phyloP scores from a whole-genome alignment of 2,329 filamentous ascomycete genomes.

The Aspergillus sp. region DNA sequence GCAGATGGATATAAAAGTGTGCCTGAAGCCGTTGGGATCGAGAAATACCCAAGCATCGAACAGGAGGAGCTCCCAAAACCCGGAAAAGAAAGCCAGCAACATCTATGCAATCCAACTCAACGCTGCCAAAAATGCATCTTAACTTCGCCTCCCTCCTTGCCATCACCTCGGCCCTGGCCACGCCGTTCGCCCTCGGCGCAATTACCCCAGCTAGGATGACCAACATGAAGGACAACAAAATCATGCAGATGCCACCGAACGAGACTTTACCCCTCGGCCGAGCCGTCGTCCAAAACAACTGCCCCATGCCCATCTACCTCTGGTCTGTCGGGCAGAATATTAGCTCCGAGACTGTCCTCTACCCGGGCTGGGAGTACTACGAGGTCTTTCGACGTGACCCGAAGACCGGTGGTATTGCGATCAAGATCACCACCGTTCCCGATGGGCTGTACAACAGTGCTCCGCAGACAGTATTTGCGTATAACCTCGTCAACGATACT shows the following conservation, averaged over 20 bases:
- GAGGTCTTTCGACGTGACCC: conserved; percentile 37
- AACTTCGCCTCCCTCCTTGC: conserved; percentile 3
- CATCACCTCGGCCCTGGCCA: conserved; percentile 3
- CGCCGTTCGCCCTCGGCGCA: background rate
- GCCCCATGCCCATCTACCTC: conserved; percentile 33
- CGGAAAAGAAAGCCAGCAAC: background rate
- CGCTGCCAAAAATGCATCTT: conserved; percentile 7
- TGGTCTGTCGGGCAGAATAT: conserved; percentile 38
- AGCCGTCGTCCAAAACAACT: conserved; percentile 38
- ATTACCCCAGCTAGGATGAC: background rate
- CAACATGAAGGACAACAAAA: background rate
- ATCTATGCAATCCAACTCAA: background rate
- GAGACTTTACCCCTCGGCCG: conserved; percentile 24
- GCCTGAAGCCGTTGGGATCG: background rate
- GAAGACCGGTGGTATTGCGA: conserved; percentile 39
- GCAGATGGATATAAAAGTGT: background rate
- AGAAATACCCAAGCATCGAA: background rate
- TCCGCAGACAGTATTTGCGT: conserved; percentile 44
- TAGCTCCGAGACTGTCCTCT: conserved; percentile 24
- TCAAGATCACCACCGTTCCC: conserved; percentile 40
- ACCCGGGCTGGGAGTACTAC: conserved; percentile 27
- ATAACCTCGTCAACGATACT: conserved; percentile 32
- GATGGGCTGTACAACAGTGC: conserved; percentile 35
- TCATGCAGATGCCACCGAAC: background rate
- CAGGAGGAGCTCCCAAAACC: background rate